phyloP scores from a whole-genome alignment of 1,284 basidiomycete species.

The Ganoderma lucidum region DNA sequence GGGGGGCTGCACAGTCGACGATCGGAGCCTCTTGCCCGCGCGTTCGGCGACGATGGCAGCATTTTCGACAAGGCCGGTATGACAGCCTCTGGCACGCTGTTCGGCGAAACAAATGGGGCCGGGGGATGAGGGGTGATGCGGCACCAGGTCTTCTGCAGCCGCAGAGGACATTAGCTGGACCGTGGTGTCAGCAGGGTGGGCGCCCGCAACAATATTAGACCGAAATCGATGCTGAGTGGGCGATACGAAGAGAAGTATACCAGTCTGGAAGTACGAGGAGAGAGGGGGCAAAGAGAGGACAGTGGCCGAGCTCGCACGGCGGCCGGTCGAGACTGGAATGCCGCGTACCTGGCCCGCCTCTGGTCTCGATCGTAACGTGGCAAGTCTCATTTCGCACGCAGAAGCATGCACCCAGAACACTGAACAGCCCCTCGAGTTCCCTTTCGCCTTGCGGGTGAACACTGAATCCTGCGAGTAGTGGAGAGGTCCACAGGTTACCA shows the following conservation, averaged over 20 bases:
- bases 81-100: background rate
- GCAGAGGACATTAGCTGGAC: background rate
- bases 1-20: background rate
- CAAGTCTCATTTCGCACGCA: background rate
- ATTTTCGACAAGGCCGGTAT: background rate
- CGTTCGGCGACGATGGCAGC: background rate
- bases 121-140: background rate
- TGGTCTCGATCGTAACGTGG: slow-evolving; percentile 5
- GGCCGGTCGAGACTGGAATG: background rate
- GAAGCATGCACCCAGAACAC: background rate
- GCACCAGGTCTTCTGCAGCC: no score
- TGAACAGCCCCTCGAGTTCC: background rate
- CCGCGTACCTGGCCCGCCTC: slow-evolving; percentile 1
- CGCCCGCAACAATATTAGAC: background rate
- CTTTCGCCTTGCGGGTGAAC: background rate
- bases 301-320: background rate
- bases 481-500: background rate
- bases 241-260: background rate
- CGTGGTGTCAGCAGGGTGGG: background rate
- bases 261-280: background rate
- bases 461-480: background rate
- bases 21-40: background rate
- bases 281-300: background rate
- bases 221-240: background rate
- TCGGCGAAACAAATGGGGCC: background rate